Percentiles rank a stretch among this genome's conserved stretches.
Evolutionary conservation across 1,284 basidiomycete species (phyloP).

Genomic region (Pseudozyma thailandica): DNA sequence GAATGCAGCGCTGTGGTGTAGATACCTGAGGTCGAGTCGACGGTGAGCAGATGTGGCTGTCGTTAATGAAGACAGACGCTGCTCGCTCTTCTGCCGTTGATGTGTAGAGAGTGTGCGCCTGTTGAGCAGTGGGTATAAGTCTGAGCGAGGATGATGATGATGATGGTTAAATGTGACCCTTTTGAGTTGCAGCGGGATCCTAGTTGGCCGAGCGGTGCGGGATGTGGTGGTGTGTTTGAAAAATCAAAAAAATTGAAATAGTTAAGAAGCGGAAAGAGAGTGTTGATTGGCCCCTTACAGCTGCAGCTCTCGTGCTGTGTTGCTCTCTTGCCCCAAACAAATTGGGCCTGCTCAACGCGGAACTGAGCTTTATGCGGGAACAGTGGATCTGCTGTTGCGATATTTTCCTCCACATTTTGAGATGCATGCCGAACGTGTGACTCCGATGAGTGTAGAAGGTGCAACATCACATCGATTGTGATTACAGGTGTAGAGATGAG

Average conservation of each 20-base stretch:
- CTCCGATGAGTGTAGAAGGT: too few relatives aligned
- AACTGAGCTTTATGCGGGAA: constrained; percentile 1
- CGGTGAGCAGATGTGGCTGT: too few relatives aligned
- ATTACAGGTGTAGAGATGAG: too few relatives aligned
- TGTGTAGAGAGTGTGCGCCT: neutral
- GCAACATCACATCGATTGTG: too few relatives aligned
- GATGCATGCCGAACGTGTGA: too few relatives aligned
- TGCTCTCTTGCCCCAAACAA: constrained; percentile 4
- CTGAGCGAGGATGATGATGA: neutral
- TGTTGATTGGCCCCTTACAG: constrained; percentile 7
- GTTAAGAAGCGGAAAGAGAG: neutral
- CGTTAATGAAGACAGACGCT: too few relatives aligned
- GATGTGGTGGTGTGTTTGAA: neutral
- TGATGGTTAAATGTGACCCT: neutral
- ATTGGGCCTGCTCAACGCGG: neutral
- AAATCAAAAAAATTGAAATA: neutral
- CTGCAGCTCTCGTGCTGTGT: neutral
- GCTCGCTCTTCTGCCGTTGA: neutral
- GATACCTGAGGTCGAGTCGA: too few relatives aligned
- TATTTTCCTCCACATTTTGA: neutral
- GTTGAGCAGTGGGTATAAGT: neutral
- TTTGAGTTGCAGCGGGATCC: too few relatives aligned
- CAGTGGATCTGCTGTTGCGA: neutral
- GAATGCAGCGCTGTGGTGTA: too few relatives aligned
- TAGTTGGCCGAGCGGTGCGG: too few relatives aligned